Evolutionary conservation across 2,329 filamentous ascomycete genomes (phyloP).

Genomic region (Zymoseptoria brevis): DNA sequence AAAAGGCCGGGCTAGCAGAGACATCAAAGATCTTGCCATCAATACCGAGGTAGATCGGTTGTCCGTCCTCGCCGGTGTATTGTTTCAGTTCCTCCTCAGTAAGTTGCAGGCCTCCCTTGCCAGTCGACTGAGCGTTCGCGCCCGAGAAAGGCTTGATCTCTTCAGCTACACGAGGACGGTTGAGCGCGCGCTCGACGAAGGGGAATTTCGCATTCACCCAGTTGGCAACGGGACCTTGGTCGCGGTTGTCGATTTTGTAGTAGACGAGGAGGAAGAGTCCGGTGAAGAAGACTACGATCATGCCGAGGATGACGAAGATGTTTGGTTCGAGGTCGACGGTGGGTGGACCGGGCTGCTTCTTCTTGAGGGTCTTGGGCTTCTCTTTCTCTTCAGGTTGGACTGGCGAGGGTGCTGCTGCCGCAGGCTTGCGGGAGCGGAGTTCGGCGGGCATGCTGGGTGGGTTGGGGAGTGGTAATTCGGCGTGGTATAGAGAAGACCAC

Average conservation of each 20-base stretch:
- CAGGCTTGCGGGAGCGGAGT: constrained; percentile 13
- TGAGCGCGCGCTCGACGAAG: constrained; percentile 11
- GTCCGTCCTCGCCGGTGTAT: constrained; percentile 21
- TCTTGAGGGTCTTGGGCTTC: constrained; percentile 1
- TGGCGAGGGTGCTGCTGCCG: neutral
- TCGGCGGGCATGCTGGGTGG: constrained; percentile 9
- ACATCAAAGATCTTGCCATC: constrained; percentile 29
- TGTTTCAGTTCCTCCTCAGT: constrained; percentile 20
- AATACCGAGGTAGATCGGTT: constrained; percentile 26
- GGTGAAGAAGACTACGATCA: constrained; percentile 7
- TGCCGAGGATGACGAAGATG: constrained; percentile 9
- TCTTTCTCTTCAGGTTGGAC: neutral
- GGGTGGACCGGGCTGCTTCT: constrained; percentile 5
- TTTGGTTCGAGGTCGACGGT: constrained; percentile 16
- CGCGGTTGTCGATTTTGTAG: constrained; percentile 20
- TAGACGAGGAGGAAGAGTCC: constrained; percentile 3
- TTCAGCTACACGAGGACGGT: constrained; percentile 1
- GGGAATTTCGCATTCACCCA: constrained; percentile 17
- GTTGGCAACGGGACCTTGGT: constrained; percentile 12
- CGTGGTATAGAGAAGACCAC: neutral
- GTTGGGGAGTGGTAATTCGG: neutral
- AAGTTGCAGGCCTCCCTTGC: constrained; percentile 7
- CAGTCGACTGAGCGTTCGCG: constrained; percentile 8
- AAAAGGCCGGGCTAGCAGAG: constrained; percentile 22
- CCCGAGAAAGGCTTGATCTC: constrained; percentile 3